Evolutionary conservation across 2,329 filamentous ascomycete species (phyloP).

Genomic region (Venturia oleaginea): DNA sequence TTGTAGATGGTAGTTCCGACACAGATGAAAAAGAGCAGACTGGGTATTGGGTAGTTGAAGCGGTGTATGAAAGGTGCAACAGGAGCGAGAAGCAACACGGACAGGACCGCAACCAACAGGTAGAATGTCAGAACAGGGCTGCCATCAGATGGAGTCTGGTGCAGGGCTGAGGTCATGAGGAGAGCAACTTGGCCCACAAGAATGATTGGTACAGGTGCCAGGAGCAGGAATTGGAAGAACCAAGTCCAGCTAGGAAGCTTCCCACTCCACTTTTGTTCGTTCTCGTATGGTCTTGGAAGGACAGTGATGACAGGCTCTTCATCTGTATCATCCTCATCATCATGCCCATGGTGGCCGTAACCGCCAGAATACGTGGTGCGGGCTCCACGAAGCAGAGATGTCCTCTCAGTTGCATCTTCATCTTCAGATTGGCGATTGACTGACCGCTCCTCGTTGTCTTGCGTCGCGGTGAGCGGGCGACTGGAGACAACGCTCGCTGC

Average conservation of each 20-base stretch:
- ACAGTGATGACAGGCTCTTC: neutral
- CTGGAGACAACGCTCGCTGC: conserved; percentile 16
- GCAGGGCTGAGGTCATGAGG: conserved; percentile 59
- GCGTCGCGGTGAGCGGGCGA: conserved; percentile 6
- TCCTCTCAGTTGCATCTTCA: conserved; percentile 44
- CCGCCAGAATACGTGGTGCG: conserved; percentile 46
- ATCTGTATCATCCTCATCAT: conserved; percentile 19
- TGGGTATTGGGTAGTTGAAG: conserved; percentile 71
- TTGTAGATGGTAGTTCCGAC: conserved; percentile 75
- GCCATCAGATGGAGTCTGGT: conserved; percentile 80
- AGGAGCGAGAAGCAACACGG: conserved; percentile 65
- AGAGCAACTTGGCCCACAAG: conserved; percentile 69
- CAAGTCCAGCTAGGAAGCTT: conserved; percentile 75
- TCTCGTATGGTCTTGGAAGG: conserved; percentile 43
- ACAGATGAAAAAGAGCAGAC: conserved; percentile 65
- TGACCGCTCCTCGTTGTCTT: conserved; percentile 15
- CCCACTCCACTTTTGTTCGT: conserved; percentile 80
- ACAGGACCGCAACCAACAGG: conserved; percentile 56
- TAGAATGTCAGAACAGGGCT: conserved; percentile 64
- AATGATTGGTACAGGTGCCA: conserved; percentile 70
- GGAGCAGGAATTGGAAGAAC: conserved; percentile 73
- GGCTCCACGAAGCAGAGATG: conserved; percentile 44
- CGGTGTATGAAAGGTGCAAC: conserved; percentile 79
- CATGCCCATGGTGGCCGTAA: conserved; percentile 32
- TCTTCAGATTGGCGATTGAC: conserved; percentile 20